Evolutionary conservation across 257 asterid genomes (phyloP), one percentile per base, ranked within the genome.

Genomic region (Marsdenia floribunda): DNA sequence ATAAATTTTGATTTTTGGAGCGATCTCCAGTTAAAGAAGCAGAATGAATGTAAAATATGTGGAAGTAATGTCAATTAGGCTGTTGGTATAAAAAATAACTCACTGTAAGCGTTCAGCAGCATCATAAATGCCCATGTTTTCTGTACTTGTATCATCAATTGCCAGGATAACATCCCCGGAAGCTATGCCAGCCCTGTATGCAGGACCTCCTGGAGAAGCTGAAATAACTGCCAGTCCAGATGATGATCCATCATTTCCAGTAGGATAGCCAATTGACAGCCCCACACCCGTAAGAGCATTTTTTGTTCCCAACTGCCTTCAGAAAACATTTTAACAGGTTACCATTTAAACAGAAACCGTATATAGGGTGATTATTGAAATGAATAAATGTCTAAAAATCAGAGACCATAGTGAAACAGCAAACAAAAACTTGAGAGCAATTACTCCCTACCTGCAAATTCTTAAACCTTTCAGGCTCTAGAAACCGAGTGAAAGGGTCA

Each of bases 271-370:
- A 80, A 95, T 95, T 61, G 99, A 92, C 69, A 95, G 54, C 72
- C 99, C 99, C 47, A 92, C 99, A 81, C 99, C 99, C 33, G 96
- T 95, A 68, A 95, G 89, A 53, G 88, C 82, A 78, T 75, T 95
- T 80, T 92, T 87, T 69, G 98, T 95, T 80, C 99, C 99, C 21
- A 96, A 90, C 99, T 95, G 97, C 89, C 99, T 92, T 95, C 95
- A 89, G 70, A 83, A 82, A 82, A 86, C 80, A 85, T 79, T 81
- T 73, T 71, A 77, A 79, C 55, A 76, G 52, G 82, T 77, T 81
- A 77, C 49, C 76, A 60, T 44, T 6, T 6, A 44, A 6, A 44
- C 49, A 44, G 49, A 44, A 44, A 44, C 10, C 12, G 6, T 76
- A 61, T 71, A 66, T 77, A 72, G 70, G 74, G 22, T 73, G 70